phyloP scores from a whole-genome alignment of 768 basidiomycete genomes.

The Termitomyces sp. region DNA sequence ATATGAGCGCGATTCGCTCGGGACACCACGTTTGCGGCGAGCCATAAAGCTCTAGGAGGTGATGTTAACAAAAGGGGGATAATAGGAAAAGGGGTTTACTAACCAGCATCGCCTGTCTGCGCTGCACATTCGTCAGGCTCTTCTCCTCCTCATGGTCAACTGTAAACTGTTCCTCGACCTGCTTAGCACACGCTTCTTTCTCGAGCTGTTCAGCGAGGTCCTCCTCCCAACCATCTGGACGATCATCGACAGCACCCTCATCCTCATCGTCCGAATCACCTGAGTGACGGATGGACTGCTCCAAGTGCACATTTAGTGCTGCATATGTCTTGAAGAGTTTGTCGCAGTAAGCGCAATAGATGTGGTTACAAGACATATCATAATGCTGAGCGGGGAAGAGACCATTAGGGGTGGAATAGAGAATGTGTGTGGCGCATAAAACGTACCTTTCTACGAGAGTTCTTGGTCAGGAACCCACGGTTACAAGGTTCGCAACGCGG shows the following conservation, averaged over 20 bases:
- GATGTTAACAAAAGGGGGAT: neutral
- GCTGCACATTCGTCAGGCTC: slow-evolving; percentile 1
- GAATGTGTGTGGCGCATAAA: neutral
- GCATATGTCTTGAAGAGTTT: slow-evolving; percentile 1
- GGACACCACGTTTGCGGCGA: slow-evolving; percentile 1
- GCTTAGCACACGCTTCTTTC: slow-evolving; percentile 1
- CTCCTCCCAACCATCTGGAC: slow-evolving; percentile 11
- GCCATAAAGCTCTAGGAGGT: neutral
- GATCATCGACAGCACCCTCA: neutral
- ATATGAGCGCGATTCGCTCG: neutral
- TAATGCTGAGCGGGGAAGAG: slow-evolving; percentile 1
- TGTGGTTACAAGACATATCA: slow-evolving; percentile 1
- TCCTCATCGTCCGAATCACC: slow-evolving; percentile 7
- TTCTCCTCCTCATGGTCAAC: neutral
- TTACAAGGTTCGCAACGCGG: slow-evolving; percentile 6
- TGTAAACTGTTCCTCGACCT: neutral
- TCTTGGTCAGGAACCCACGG: slow-evolving; percentile 4
- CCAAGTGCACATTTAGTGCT: slow-evolving; percentile 3
- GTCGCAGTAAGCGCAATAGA: slow-evolving; percentile 7
- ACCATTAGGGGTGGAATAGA: neutral
- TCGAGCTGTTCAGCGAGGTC: slow-evolving; percentile 4
- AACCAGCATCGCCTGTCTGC: slow-evolving; percentile 7
- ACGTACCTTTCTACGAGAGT: slow-evolving; percentile 5
- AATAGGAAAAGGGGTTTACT: neutral
- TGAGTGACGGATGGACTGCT: slow-evolving; percentile 7